These are phyloP conservation scores for Fusarium domesticum DNA, from an alignment of 2,329 filamentous ascomycete genomes.

Conservation along the genomic window DNA sequence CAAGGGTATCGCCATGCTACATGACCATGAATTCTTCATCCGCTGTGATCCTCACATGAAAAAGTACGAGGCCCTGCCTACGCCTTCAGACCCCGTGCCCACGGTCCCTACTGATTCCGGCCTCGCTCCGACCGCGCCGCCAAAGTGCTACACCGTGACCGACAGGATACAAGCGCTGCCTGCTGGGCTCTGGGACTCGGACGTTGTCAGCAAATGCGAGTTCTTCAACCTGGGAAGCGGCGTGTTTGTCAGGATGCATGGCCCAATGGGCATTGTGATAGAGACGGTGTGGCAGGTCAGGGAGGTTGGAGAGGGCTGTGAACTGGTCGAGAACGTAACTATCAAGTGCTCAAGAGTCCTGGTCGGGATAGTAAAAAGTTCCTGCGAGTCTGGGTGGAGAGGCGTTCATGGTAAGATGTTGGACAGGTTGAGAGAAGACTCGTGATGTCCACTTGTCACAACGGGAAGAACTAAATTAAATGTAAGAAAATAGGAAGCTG, in stretches of 20 bases:
- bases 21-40: slow-evolving; percentile 52
- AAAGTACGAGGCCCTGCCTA: slow-evolving; percentile 39
- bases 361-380: slow-evolving; percentile 46
- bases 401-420: slow-evolving; percentile 50
- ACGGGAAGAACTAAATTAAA: too few relatives aligned
- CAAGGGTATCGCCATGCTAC: slow-evolving; percentile 45
- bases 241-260: slow-evolving; percentile 50
- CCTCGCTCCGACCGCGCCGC: slow-evolving; percentile 25
- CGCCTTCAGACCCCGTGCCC: slow-evolving; percentile 27
- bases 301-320: slow-evolving; percentile 34
- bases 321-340: slow-evolving; percentile 49
- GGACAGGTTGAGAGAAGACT: slow-evolving; percentile 32
- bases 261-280: slow-evolving; percentile 50
- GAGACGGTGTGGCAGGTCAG: slow-evolving; percentile 50
- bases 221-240: slow-evolving; percentile 50
- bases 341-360: slow-evolving; percentile 51
- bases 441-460: slow-evolving; percentile 4
- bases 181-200: slow-evolving; percentile 53
- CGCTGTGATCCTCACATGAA: slow-evolving; percentile 51
- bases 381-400: slow-evolving; percentile 51
- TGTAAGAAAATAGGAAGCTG: too few relatives aligned
- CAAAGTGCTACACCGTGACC: slow-evolving; percentile 46
- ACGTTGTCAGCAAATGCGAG: slow-evolving; percentile 53
- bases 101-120: slow-evolving; percentile 30
- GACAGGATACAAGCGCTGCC: slow-evolving; percentile 52